Base-by-base conservation (phyloP, 768 basidiomycete species). In the Russula vinacea region DNA sequence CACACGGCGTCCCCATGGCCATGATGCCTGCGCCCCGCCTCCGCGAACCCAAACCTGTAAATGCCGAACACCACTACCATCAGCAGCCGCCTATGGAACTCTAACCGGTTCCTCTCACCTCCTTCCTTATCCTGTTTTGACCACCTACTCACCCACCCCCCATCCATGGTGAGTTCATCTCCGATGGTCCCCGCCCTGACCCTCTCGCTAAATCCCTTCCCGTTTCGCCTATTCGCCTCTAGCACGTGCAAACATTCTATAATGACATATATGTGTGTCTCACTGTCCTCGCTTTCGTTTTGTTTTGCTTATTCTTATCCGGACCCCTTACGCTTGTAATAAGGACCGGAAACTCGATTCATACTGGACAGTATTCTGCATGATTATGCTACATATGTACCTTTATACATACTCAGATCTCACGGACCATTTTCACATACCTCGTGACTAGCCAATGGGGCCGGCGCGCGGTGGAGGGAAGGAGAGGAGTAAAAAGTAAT, bases 11-110 rank as follows among this genome's bases (percentile, higher is more conserved):
- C 7, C 49, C 49, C 49, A 50, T 50, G 49, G 26, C 6, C 1
- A 29, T 50, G 26, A 17, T 53, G 39, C 42, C 57, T 29, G 19
- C 45, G 16, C 52, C 53, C 40, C 57, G 44, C 11, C 29, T 5
- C 29, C 52, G 35, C 6, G 52, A 58, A 8, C 35, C 52, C 13
- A 64, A 47, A 22, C n/a, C 9, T 2, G 1, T 22, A 22, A 22
- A 5, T 24, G 10, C 45, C 22, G 62, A 54, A 14, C 44, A 55
- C 8, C 58, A 40, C 1, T 39, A 55, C 29, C 56, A 42, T 0
- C 59, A 61, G 5, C 42, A 35, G 16, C 52, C n/a, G 16, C 60
- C 42, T 5, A 61, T 61, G 60, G 60, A 62, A 35, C 13, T 62
- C 44, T 62, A 35, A 60, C 16, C 40, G 14, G 5, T 5, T 14